These are phyloP conservation scores for Kodamaea jinghongensis DNA, from an alignment of 805 yeast species.

Conservation along the genomic window DNA sequence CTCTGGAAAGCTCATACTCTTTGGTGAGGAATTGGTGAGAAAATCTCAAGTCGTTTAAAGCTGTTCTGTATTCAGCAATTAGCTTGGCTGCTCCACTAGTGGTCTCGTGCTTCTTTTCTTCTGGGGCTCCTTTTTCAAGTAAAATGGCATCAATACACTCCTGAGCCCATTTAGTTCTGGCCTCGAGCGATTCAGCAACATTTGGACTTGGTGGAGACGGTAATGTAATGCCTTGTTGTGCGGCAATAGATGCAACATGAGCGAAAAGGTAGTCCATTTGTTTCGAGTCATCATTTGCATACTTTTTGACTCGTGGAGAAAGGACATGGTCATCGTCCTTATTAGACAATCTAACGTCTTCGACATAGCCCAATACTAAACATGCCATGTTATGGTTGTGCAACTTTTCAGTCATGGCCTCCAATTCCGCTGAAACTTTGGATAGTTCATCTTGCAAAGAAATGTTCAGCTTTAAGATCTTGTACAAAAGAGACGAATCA, in stretches of 20 bases:
- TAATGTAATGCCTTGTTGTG: conserved; percentile 38
- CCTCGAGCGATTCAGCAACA: conserved; percentile 19
- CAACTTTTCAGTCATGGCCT: conserved; percentile 23
- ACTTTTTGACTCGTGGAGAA: conserved; percentile 9
- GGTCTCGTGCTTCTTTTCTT: conserved; percentile 13
- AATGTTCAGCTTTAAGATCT: conserved; percentile 32
- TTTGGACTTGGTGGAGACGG: conserved; percentile 30
- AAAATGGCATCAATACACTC: conserved; percentile 38
- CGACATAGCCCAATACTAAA: conserved; percentile 47
- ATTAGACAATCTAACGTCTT: conserved; percentile 33
- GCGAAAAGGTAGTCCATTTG: conserved; percentile 45
- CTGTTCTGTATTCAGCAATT: conserved; percentile 47
- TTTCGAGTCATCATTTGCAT: conserved; percentile 9
- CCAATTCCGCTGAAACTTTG: conserved; percentile 26
- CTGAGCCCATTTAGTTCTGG: conserved; percentile 35
- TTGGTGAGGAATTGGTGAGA: conserved; percentile 68
- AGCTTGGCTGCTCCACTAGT: conserved; percentile 15
- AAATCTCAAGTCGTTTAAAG: conserved; percentile 65
- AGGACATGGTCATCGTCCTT: conserved; percentile 8
- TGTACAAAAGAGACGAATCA: conserved; percentile 27
- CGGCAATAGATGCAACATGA: conserved; percentile 47
- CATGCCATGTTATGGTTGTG: conserved; percentile 45
- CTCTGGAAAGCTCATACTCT: conserved; percentile 65
- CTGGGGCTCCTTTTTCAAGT: background rate
- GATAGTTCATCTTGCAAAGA: conserved; percentile 31